A percentile compares a stretch with the other conserved stretches of the same genome.
phyloP scores from a whole-genome alignment of 2,329 filamentous ascomycete genomes.

The Aspergillus flavus region DNA sequence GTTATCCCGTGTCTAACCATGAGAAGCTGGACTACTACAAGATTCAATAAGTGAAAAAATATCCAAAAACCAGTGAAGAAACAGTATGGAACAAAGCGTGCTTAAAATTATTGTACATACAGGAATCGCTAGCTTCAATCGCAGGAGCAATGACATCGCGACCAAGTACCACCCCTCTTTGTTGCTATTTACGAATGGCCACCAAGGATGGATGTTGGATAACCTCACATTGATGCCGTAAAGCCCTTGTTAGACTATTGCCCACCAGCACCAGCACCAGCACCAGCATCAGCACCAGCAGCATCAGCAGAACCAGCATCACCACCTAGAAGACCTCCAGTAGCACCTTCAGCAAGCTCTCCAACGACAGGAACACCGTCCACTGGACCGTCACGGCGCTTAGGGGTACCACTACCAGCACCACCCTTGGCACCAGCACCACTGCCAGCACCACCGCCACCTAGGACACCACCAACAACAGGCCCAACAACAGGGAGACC shows the following conservation, averaged over 20 bases:
- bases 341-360: too few species aligned
- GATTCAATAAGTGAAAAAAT: not conserved
- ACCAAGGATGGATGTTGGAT: not conserved
- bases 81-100: not conserved
- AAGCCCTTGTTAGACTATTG: not conserved
- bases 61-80: not conserved
- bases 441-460: too few species aligned
- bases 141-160: not conserved
- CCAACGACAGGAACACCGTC: too few species aligned
- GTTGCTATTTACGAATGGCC: not conserved
- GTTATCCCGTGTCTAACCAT: not conserved
- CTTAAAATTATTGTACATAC: not conserved
- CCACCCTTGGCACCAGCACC: too few species aligned
- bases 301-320: too few species aligned
- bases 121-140: not conserved
- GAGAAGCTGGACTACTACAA: not conserved
- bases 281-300: too few species aligned
- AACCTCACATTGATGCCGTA: not conserved
- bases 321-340: too few species aligned
- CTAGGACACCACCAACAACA: fast-evolving
- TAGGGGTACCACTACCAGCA: too few species aligned
- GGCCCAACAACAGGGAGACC: too few species aligned
- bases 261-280: too few species aligned
- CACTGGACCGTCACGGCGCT: too few species aligned
- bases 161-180: not conserved